A percentile compares a stretch with the other conserved stretches of the same genome.
phyloP scores from a whole-genome alignment of 306 rosid species.

The Castanea mollissima region DNA sequence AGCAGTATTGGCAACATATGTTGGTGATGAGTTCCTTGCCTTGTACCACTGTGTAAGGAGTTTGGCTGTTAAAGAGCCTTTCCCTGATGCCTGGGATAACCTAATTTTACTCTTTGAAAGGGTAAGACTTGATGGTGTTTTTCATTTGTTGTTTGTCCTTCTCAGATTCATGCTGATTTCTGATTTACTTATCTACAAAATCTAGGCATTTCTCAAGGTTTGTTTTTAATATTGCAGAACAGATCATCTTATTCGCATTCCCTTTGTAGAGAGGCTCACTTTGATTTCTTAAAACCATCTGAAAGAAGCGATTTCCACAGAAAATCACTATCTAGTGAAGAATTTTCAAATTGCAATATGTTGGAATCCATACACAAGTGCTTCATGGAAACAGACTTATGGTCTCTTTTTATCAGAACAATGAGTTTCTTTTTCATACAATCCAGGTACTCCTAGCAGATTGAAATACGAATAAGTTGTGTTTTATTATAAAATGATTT shows the following conservation, averaged over 20 bases:
- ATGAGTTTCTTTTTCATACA: constrained; percentile 73
- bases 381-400: constrained; percentile 39
- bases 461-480: neutral
- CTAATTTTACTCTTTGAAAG: constrained; percentile 75
- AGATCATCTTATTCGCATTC: constrained; percentile 52
- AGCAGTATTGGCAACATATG: constrained; percentile 93
- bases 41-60: constrained; percentile 95
- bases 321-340: constrained; percentile 28
- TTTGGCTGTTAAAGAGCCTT: constrained; percentile 83
- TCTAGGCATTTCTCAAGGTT: constrained; percentile 28
- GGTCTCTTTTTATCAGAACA: constrained; percentile 68
- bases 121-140: constrained; percentile 41
- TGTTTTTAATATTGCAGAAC: constrained; percentile 67
- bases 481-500: neutral
- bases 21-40: constrained; percentile 90
- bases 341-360: constrained; percentile 18
- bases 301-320: constrained; percentile 29
- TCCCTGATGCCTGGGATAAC: constrained; percentile 91
- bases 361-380: constrained; percentile 29
- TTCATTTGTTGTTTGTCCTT: neutral
- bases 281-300: constrained; percentile 49
- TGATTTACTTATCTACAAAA: neutral
- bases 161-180: constrained; percentile 3
- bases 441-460: constrained; percentile 59
- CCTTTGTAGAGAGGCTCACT: constrained; percentile 31